Evolutionary conservation across 306 rosid species (phyloP).

Genomic region (Arachis stenosperma): DNA sequence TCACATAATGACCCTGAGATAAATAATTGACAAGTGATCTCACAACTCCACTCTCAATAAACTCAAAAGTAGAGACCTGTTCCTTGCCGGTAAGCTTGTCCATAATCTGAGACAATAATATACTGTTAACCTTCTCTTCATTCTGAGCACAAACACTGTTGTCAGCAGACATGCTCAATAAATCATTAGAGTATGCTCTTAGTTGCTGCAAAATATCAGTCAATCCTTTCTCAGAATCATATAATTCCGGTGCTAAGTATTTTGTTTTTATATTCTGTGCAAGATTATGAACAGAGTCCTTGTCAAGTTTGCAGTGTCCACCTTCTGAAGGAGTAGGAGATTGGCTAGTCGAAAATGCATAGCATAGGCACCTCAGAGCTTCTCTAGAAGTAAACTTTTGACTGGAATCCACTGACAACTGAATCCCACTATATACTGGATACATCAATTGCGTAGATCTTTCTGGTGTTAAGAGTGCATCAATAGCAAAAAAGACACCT

Average conservation of each 20-base stretch:
- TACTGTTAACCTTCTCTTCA: slow-evolving; percentile 59
- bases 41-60: slow-evolving; percentile 89
- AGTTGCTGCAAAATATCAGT: slow-evolving; percentile 89
- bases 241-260: slow-evolving; percentile 70
- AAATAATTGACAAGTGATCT: slow-evolving; percentile 74
- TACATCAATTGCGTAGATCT: slow-evolving; percentile 61
- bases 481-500: slow-evolving; percentile 90
- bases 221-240: slow-evolving; percentile 64
- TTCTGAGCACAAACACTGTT: slow-evolving; percentile 48
- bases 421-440: slow-evolving; percentile 60
- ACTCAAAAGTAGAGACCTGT: slow-evolving; percentile 94
- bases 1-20: slow-evolving; percentile 64
- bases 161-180: slow-evolving; percentile 44
- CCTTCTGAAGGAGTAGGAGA: slow-evolving; percentile 55
- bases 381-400: slow-evolving; percentile 67
- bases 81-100: slow-evolving; percentile 76
- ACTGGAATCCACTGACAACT: slow-evolving; percentile 53
- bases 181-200: slow-evolving; percentile 61
- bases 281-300: slow-evolving; percentile 74
- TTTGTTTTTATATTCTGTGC: slow-evolving; percentile 67
- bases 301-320: slow-evolving; percentile 78
- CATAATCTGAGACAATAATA: slow-evolving; percentile 67
- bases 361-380: slow-evolving; percentile 73
- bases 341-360: slow-evolving; percentile 65
- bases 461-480: slow-evolving; percentile 72